Percentiles rank a stretch among this genome's conserved stretches.
Conservation (phyloP, 140 eudicot genomes). For the Senecio squalidus region DNA sequence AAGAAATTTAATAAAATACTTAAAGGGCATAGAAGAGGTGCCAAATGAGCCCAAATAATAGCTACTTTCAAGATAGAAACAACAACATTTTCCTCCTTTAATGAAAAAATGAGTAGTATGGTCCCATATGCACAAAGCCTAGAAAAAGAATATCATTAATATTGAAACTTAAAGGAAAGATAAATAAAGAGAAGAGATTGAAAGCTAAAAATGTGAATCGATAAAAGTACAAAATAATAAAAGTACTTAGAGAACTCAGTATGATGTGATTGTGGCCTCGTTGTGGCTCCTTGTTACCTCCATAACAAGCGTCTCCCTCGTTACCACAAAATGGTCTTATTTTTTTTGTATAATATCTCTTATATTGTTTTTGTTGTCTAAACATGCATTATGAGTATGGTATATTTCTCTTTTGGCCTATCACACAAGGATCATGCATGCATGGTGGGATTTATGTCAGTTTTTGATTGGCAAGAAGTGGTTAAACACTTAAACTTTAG, state of each 20-base stretch:
- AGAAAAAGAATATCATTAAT: neutral
- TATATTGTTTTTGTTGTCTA: neutral
- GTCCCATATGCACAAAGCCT: neutral
- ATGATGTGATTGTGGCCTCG: no score
- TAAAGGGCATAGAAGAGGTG: neutral
- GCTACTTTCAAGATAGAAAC: conserved; percentile 6
- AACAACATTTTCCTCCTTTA: neutral
- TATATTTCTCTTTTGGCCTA: neutral
- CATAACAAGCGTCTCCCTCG: no score
- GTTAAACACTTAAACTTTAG: conserved; percentile 10
- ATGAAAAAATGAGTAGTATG: conserved; percentile 4
- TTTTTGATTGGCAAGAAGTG: conserved; percentile 14
- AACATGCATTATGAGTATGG: neutral
- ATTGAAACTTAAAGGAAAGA: neutral
- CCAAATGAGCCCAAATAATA: conserved; percentile 5
- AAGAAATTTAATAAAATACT: neutral
- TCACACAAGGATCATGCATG: neutral
- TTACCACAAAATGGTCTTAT: no score
- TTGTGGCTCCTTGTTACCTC: no score
- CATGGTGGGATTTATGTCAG: conserved; percentile 1
- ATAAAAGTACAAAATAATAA: no score
- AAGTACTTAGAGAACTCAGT: no score
- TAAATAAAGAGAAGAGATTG: neutral
- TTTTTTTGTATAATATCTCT: neutral
- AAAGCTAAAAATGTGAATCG: no score